These are phyloP conservation scores for Melampsora larici-populina DNA, from an alignment of 1,284 basidiomycete species.

Conservation along the genomic window DNA sequence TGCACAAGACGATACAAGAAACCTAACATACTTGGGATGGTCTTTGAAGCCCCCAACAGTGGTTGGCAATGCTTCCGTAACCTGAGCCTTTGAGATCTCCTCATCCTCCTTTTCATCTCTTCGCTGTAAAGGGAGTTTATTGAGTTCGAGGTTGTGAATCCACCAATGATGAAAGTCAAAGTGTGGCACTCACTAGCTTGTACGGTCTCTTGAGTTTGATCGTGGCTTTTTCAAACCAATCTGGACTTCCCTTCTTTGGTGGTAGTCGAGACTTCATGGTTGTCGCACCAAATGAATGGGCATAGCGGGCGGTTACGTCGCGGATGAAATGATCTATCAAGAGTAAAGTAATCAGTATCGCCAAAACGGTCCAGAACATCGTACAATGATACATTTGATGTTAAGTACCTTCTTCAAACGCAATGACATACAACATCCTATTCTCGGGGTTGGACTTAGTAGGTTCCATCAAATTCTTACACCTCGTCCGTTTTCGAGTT, in stretches of 20 bases:
- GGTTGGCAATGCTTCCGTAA: constrained; percentile 90
- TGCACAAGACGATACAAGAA: neutral
- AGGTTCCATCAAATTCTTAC: constrained; percentile 76
- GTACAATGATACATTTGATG: neutral
- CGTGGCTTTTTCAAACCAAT: constrained; percentile 57
- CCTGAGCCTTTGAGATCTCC: constrained; percentile 74
- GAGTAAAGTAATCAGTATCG: neutral
- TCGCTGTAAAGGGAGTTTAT: constrained; percentile 57
- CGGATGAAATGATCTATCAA: constrained; percentile 34
- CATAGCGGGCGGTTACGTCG: constrained; percentile 33
- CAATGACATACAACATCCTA: constrained; percentile 87
- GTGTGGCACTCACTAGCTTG: constrained; percentile 64
- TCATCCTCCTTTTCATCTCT: constrained; percentile 91
- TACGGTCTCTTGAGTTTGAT: constrained; percentile 67
- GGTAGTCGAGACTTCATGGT: constrained; percentile 47
- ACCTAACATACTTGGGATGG: constrained; percentile 65
- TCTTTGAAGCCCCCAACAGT: constrained; percentile 90
- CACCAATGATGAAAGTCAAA: neutral
- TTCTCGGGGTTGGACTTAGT: constrained; percentile 62
- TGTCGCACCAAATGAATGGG: constrained; percentile 67
- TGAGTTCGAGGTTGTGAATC: too few species aligned
- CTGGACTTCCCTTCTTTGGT: constrained; percentile 42
- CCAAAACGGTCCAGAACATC: neutral
- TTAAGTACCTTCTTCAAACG: constrained; percentile 70
- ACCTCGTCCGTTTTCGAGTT: constrained; percentile 69